Percentiles rank a stretch among this genome's conserved stretches.
Evolutionary conservation across 495 filamentous ascomycete genomes (phyloP).

Genomic region (Neurospora sp.): DNA sequence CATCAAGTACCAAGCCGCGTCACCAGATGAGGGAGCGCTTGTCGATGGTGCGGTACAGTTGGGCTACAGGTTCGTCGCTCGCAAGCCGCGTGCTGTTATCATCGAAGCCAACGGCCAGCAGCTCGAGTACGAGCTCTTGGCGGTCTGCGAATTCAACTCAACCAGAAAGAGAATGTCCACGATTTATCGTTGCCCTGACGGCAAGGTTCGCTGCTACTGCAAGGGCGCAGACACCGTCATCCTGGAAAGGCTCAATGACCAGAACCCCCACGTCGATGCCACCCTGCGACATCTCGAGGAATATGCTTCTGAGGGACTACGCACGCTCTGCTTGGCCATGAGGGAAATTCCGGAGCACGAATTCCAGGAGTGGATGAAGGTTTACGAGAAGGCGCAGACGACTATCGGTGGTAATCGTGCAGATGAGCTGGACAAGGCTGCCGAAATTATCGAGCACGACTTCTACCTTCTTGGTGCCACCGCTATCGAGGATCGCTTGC

Average conservation of each 20-base stretch:
- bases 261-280: slow-evolving; percentile 73
- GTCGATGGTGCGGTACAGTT: slow-evolving; percentile 82
- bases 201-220: slow-evolving; percentile 83
- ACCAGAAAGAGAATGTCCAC: slow-evolving; percentile 97
- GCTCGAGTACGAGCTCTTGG: slow-evolving; percentile 80
- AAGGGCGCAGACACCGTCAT: slow-evolving; percentile 99
- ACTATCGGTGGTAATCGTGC: slow-evolving; percentile 87
- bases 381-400: slow-evolving; percentile 83
- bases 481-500: slow-evolving; percentile 92
- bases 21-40: slow-evolving; percentile 92
- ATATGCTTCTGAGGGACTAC: slow-evolving; percentile 91
- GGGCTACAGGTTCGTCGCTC: slow-evolving; percentile 82
- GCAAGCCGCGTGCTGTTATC: slow-evolving; percentile 77
- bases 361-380: slow-evolving; percentile 75
- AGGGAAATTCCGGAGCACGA: slow-evolving; percentile 88
- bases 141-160: slow-evolving; percentile 98
- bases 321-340: slow-evolving; percentile 92
- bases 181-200: slow-evolving; percentile 93
- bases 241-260: slow-evolving; percentile 68
- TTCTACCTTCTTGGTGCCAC: slow-evolving; percentile 89
- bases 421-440: slow-evolving; percentile 94
- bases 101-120: slow-evolving; percentile 63
- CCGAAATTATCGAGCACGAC: slow-evolving; percentile 88
- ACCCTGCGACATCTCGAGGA: slow-evolving; percentile 94
- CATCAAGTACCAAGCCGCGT: slow-evolving; percentile 97